A percentile compares a stretch with the other conserved stretches of the same genome.
These are phyloP conservation scores for Acrodontium crateriforme DNA, from an alignment of 2,329 filamentous ascomycete genomes.

Conservation along the genomic window DNA sequence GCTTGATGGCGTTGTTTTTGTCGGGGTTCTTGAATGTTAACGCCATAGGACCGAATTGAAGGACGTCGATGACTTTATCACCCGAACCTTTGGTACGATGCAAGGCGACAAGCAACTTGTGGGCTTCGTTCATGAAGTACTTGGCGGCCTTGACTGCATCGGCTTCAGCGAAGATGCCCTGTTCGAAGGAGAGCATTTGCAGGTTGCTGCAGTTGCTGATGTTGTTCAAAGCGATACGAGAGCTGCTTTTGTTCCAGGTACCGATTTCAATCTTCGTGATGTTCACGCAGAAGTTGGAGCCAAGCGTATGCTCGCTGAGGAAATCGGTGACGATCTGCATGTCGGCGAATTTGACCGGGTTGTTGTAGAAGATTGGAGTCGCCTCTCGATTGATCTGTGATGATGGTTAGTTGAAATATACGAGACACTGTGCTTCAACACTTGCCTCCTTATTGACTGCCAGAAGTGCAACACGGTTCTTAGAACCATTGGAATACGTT, in stretches of 20 bases:
- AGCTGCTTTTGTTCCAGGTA: too few relatives aligned
- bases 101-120: slow-evolving; percentile 17
- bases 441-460: slow-evolving; percentile 20
- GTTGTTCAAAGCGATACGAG: slow-evolving; percentile 19
- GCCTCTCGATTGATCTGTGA: slow-evolving; percentile 18
- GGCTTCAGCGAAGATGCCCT: slow-evolving; percentile 14
- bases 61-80: slow-evolving; percentile 17
- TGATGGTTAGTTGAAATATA: neutral
- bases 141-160: slow-evolving; percentile 22
- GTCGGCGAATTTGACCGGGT: slow-evolving; percentile 19
- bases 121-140: slow-evolving; percentile 21
- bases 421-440: neutral
- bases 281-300: too few relatives aligned
- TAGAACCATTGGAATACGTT: slow-evolving; percentile 17
- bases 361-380: slow-evolving; percentile 18
- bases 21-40: slow-evolving; percentile 17
- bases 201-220: slow-evolving; percentile 20
- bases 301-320: too few relatives aligned
- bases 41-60: slow-evolving; percentile 16
- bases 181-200: slow-evolving; percentile 15
- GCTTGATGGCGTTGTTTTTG: slow-evolving; percentile 7
- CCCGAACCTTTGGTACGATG: slow-evolving; percentile 7
- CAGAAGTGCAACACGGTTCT: slow-evolving; percentile 21
- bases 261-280: too few relatives aligned
- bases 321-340: slow-evolving; percentile 24